These are phyloP conservation scores for Trypanosoma scelopori DNA, from an alignment of 208 protist genomes.

Conservation along the genomic window DNA sequence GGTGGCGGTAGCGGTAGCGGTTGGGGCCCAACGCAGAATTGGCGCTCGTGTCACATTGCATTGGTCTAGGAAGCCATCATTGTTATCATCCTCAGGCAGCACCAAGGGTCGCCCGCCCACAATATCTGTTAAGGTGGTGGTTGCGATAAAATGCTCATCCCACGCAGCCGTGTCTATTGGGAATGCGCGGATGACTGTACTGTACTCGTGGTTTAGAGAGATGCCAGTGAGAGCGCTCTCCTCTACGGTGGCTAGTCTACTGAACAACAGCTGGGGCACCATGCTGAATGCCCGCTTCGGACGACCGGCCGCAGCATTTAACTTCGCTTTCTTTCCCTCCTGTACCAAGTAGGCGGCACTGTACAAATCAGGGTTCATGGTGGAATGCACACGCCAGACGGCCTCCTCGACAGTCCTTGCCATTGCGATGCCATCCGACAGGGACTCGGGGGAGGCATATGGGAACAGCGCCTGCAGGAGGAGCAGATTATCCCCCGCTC, in stretches of 20 bases:
- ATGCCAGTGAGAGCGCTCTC: slow-evolving; percentile 26
- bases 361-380: slow-evolving; percentile 52
- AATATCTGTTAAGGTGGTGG: slow-evolving; percentile 34
- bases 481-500: slow-evolving; percentile 26
- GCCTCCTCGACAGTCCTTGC: slow-evolving; percentile 45
- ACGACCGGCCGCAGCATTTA: background rate
- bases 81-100: slow-evolving; percentile 25
- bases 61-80: background rate
- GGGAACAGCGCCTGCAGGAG: slow-evolving; percentile 71
- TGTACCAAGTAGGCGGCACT: slow-evolving; percentile 36
- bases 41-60: slow-evolving; percentile 27
- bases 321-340: background rate
- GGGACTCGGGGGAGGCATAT: slow-evolving; percentile 42
- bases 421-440: slow-evolving; percentile 26
- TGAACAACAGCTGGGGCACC: background rate
- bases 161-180: slow-evolving; percentile 69
- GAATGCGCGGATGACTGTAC: slow-evolving; percentile 52
- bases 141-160: slow-evolving; percentile 47
- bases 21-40: slow-evolving; percentile 65
- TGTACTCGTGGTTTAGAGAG: slow-evolving; percentile 60
- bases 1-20: background rate
- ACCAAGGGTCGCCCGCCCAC: slow-evolving; percentile 36
- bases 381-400: slow-evolving; percentile 39
- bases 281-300: background rate
- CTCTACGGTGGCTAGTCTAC: slow-evolving; percentile 5